phyloP scores from a whole-genome alignment of 1,139 yeast genomes.

The Saccharomyces hybrid region DNA sequence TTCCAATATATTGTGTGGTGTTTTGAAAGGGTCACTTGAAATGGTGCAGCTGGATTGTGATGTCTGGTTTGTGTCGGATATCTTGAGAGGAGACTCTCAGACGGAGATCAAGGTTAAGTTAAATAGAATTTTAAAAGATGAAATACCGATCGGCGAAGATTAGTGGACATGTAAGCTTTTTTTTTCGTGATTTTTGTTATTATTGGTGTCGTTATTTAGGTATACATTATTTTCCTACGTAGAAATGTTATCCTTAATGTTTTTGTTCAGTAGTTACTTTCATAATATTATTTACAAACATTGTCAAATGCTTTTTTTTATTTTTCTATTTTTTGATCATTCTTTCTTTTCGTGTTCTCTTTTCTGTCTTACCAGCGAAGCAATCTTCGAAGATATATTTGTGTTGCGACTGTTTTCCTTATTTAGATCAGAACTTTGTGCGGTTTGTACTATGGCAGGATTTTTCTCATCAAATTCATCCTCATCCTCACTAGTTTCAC shows the following conservation, averaged over 20 bases:
- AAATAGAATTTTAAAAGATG: conserved; percentile 74
- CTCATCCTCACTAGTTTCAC: conserved; percentile 6
- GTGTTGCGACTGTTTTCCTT: conserved; percentile 7
- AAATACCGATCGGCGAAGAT: conserved; percentile 96
- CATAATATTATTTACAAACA: background rate
- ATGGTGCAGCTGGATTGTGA: conserved; percentile 96
- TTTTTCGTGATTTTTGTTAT: background rate
- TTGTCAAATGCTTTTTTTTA: background rate
- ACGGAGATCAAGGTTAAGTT: conserved; percentile 76
- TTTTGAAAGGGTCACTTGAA: conserved; percentile 81
- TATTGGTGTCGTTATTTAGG: background rate
- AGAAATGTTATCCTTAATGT: background rate
- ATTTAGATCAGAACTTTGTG: background rate
- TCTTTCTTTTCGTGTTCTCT: conserved; percentile 19
- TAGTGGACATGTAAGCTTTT: conserved; percentile 21
- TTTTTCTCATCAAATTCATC: conserved; percentile 4
- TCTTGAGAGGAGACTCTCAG: conserved; percentile 69
- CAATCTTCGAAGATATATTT: conserved; percentile 13
- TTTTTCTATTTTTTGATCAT: background rate
- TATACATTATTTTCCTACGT: conserved; percentile 1
- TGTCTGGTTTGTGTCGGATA: conserved; percentile 71
- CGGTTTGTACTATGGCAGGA: background rate
- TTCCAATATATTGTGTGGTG: conserved; percentile 84
- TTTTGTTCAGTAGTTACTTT: background rate
- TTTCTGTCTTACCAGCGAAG: conserved; percentile 20